Evolutionary conservation across 768 basidiomycete genomes (phyloP).

Genomic region (Pisolithus microcarpus): DNA sequence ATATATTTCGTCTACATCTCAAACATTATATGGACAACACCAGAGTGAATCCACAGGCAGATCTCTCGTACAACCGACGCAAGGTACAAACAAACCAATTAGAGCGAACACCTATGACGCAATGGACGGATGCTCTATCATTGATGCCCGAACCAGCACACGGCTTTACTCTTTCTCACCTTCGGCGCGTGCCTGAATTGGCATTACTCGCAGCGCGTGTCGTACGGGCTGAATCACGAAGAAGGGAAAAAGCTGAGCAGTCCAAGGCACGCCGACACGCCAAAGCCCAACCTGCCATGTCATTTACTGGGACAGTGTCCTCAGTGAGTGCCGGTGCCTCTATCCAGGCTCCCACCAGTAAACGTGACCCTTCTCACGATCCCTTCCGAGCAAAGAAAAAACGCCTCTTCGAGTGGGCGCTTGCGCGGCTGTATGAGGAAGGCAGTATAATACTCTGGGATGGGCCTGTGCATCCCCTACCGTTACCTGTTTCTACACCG

Average conservation of each 20-base stretch:
- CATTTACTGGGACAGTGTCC: background rate
- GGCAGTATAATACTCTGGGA: constrained; percentile 74
- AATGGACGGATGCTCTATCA: background rate
- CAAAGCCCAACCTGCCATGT: background rate
- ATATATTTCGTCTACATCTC: constrained; percentile 68
- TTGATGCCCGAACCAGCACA: constrained; percentile 3
- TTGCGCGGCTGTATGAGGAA: constrained; percentile 58
- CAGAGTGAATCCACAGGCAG: background rate
- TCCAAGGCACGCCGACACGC: constrained; percentile 10
- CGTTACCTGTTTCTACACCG: constrained; percentile 4
- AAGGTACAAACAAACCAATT: background rate
- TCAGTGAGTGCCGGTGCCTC: background rate
- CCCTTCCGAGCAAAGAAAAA: constrained; percentile 45
- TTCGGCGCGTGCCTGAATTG: constrained; percentile 72
- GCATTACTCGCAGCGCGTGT: constrained; percentile 57
- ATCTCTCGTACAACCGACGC: background rate
- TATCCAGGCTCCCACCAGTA: background rate
- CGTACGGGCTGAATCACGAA: constrained; percentile 51
- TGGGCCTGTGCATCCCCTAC: constrained; percentile 42
- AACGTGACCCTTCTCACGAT: constrained; percentile 6
- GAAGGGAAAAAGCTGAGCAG: constrained; percentile 45
- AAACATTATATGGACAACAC: constrained; percentile 74
- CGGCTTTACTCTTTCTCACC: constrained; percentile 67
- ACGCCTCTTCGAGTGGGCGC: constrained; percentile 58
- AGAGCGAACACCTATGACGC: constrained; percentile 30